Conservation (phyloP, 768 basidiomycete genomes). For the Leccinellum rugosiceps region DNA sequence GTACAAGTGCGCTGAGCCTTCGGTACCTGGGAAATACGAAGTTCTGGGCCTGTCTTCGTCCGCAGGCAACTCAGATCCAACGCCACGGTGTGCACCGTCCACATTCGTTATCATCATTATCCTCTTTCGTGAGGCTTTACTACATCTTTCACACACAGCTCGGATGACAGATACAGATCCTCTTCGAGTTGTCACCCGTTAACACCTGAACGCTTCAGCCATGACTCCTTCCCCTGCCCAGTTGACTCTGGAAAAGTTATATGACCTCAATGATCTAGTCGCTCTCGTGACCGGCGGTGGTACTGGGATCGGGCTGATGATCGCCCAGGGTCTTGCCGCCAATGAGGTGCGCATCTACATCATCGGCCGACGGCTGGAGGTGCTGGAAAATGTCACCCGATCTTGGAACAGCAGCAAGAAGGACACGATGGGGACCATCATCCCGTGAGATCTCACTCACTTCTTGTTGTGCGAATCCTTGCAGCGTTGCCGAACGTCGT, state of each 20-base stretch:
- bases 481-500: neutral
- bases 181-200: neutral
- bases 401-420: slow-evolving; percentile 41
- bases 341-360: slow-evolving; percentile 83
- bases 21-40: too few species aligned
- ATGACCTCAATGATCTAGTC: slow-evolving; percentile 56
- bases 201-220: neutral
- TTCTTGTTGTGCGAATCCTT: neutral
- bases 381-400: slow-evolving; percentile 55
- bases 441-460: slow-evolving; percentile 47
- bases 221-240: slow-evolving; percentile 24
- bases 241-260: slow-evolving; percentile 32
- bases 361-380: slow-evolving; percentile 62
- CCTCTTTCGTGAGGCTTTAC: too few species aligned
- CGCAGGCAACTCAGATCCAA: neutral
- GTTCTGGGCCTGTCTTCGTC: too few species aligned
- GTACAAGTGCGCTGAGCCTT: too few species aligned
- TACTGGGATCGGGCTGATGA: slow-evolving; percentile 60
- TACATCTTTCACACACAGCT: neutral
- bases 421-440: slow-evolving; percentile 43
- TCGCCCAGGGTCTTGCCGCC: slow-evolving; percentile 67
- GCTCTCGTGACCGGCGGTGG: slow-evolving; percentile 48
- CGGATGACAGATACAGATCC: neutral
- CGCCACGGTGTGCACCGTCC: neutral
- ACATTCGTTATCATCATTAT: neutral